Conservation (phyloP, 1,284 basidiomycete species). For the Tilletia indica region DNA sequence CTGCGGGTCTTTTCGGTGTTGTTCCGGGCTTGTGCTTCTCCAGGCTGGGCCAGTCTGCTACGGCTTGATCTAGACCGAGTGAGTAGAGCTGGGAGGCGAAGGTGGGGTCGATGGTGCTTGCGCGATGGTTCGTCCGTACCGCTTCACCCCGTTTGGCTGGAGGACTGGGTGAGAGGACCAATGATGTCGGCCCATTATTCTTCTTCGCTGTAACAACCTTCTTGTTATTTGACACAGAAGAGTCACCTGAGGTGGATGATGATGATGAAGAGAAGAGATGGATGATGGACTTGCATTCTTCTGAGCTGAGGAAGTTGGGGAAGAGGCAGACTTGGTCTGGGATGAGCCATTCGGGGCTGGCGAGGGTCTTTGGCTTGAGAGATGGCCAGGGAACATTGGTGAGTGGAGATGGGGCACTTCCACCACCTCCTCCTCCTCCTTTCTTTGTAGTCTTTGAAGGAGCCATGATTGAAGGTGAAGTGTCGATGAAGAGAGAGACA, state of each 20-base stretch:
- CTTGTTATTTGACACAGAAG: not conserved
- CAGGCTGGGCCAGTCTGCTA: not conserved
- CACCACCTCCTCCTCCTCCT: too few relatives aligned
- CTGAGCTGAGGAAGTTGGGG: not conserved
- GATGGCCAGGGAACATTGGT: not conserved
- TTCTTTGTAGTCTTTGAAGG: too few relatives aligned
- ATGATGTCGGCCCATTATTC: not conserved
- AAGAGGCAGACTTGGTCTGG: conserved; percentile 8
- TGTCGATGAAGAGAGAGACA: too few relatives aligned
- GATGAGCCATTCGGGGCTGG: not conserved
- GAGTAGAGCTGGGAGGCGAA: not conserved
- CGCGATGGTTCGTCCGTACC: not conserved
- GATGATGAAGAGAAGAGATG: not conserved
- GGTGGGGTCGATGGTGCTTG: not conserved
- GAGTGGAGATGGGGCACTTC: not conserved
- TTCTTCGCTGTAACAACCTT: not conserved
- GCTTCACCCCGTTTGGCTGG: conserved; percentile 3
- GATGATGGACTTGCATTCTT: conserved; percentile 2
- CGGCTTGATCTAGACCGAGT: not conserved
- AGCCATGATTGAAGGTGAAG: too few relatives aligned
- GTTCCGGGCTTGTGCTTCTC: not conserved
- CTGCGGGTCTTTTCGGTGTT: not conserved
- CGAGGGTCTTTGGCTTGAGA: not conserved
- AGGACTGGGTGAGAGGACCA: not conserved
- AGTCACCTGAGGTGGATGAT: too few relatives aligned